A percentile compares a stretch with the other conserved stretches of the same genome.
Conservation (phyloP, 192 early-diverging fungal species). For the Mortierella claussenii region DNA sequence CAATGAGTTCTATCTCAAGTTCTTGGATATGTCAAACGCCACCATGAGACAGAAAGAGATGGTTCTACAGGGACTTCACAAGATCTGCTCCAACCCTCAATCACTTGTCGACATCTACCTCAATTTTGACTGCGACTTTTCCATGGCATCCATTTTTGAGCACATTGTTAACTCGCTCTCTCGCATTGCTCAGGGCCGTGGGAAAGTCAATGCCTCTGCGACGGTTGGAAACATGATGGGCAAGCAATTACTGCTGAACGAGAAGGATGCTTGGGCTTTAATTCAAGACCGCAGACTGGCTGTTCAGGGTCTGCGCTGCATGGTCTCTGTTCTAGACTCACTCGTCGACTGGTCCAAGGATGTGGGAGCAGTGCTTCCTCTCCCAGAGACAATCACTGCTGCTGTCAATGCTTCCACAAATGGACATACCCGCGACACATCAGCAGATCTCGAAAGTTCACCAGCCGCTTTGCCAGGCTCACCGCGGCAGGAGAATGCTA, state of each 20-base stretch:
- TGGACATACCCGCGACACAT: conserved; percentile 29
- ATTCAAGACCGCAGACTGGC: conserved; percentile 57
- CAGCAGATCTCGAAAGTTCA: conserved; percentile 7
- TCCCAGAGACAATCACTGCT: conserved; percentile 32
- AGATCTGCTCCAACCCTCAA: conserved; percentile 78
- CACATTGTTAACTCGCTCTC: conserved; percentile 77
- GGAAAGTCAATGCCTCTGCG: conserved; percentile 46
- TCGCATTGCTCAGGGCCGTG: conserved; percentile 56
- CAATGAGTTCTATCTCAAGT: conserved; percentile 87
- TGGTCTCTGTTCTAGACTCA: conserved; percentile 70
- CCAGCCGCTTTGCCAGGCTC: conserved; percentile 16
- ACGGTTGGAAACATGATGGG: conserved; percentile 57
- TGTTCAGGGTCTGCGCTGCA: conserved; percentile 63
- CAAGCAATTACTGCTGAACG: conserved; percentile 47
- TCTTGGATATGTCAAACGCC: conserved; percentile 80
- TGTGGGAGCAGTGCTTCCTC: conserved; percentile 29
- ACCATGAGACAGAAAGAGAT: conserved; percentile 77
- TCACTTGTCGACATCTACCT: conserved; percentile 91
- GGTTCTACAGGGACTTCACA: conserved; percentile 76
- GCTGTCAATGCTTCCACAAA: conserved; percentile 17
- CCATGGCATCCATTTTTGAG: conserved; percentile 89
- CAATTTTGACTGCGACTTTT: conserved; percentile 92
- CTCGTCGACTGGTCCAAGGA: conserved; percentile 76
- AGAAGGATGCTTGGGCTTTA: conserved; percentile 49
- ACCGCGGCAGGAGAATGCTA: conserved; percentile 14